phyloP scores from a whole-genome alignment of 768 basidiomycete species.

The Lyophyllum semitale region DNA sequence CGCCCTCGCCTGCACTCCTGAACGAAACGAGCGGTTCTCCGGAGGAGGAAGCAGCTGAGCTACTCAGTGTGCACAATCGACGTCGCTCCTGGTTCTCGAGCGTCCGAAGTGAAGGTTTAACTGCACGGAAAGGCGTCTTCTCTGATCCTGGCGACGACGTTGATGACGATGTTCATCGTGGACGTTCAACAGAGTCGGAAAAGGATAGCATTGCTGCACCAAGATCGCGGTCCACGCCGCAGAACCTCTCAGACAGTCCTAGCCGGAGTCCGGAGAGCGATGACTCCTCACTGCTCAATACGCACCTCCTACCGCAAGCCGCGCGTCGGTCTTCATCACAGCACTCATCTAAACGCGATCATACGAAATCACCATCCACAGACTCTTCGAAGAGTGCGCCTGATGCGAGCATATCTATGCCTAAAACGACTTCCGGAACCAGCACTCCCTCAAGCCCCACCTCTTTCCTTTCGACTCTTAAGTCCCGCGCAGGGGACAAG shows the following conservation, averaged over 20 bases:
- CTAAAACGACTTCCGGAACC: slow-evolving; percentile 33
- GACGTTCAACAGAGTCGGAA: slow-evolving; percentile 35
- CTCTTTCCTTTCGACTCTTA: slow-evolving; percentile 78
- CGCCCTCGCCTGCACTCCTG: slow-evolving; percentile 8
- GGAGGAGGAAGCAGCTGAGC: slow-evolving; percentile 15
- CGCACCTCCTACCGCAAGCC: slow-evolving; percentile 16
- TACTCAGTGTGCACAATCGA: slow-evolving; percentile 35
- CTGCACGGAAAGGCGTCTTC: slow-evolving; percentile 21
- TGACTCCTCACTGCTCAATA: slow-evolving; percentile 11
- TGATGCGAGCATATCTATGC: slow-evolving; percentile 28
- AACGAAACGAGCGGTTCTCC: slow-evolving; percentile 8
- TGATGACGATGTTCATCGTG: slow-evolving; percentile 33
- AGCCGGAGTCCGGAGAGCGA: slow-evolving; percentile 15
- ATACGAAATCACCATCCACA: slow-evolving; percentile 25
- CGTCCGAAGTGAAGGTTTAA: slow-evolving; percentile 39
- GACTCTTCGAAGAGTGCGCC: slow-evolving; percentile 19
- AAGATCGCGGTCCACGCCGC: slow-evolving; percentile 37
- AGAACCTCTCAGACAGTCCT: slow-evolving; percentile 17
- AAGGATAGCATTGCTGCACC: slow-evolving; percentile 18
- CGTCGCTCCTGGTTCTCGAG: slow-evolving; percentile 61
- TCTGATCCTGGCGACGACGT: slow-evolving; percentile 18
- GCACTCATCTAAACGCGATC: slow-evolving; percentile 43
- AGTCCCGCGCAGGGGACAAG: slow-evolving; percentile 79
- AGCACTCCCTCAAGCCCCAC: slow-evolving; percentile 47
- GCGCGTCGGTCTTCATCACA: slow-evolving; percentile 45